These are phyloP conservation scores for Ustilago vetiveriae DNA, from an alignment of 1,284 basidiomycete genomes.

Conservation along the genomic window DNA sequence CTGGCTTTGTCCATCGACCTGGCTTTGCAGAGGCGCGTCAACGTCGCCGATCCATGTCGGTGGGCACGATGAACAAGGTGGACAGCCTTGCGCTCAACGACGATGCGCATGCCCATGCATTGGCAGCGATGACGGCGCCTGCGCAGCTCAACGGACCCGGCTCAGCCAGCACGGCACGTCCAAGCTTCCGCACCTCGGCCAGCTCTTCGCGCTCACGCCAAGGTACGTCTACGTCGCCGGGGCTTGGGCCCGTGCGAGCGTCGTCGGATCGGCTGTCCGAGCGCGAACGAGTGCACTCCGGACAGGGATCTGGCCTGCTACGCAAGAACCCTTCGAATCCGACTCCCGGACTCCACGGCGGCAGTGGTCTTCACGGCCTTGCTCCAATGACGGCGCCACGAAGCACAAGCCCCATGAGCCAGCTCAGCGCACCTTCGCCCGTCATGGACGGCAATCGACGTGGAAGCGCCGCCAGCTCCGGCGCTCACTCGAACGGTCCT, in stretches of 20 bases:
- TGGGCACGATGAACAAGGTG: conserved; percentile 28
- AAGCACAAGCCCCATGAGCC: conserved; percentile 36
- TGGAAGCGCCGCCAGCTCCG: conserved; percentile 26
- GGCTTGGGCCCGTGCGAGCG: conserved; percentile 48
- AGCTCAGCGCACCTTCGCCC: conserved; percentile 32
- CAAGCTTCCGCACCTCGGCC: conserved; percentile 35
- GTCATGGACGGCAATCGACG: conserved; percentile 17
- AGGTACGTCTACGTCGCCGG: conserved; percentile 35
- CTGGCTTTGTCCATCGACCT: conserved; percentile 25
- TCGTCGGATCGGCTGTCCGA: conserved; percentile 55
- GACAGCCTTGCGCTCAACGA: conserved; percentile 29
- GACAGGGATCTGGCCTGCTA: conserved; percentile 49
- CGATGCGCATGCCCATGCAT: conserved; percentile 2
- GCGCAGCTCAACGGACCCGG: conserved; percentile 11
- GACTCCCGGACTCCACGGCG: conserved; percentile 50
- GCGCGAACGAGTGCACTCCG: conserved; percentile 45
- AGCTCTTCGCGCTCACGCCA: conserved; percentile 30
- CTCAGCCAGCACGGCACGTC: conserved; percentile 12
- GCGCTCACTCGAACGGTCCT: conserved; percentile 22
- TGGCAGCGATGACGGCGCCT: conserved; percentile 4
- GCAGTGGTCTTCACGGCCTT: conserved; percentile 37
- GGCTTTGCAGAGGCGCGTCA: conserved; percentile 44
- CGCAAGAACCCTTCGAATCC: conserved; percentile 63
- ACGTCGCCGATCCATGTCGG: conserved; percentile 36
- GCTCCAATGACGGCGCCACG: conserved; percentile 27